These are phyloP conservation scores for Leptographium procerum DNA, from an alignment of 2,329 filamentous ascomycete species.

Conservation along the genomic window DNA sequence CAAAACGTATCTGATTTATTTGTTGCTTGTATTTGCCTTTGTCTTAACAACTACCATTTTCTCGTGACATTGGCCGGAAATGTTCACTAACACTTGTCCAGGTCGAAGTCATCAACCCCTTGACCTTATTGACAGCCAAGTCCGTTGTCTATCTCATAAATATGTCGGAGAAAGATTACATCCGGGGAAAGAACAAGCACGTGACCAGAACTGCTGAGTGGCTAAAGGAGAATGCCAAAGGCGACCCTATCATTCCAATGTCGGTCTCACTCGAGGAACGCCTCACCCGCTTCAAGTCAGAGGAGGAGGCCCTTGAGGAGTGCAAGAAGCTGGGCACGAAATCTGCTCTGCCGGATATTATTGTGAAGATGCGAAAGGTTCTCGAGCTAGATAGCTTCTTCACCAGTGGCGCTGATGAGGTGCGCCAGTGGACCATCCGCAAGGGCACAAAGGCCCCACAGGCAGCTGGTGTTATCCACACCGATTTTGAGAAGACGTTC, in stretches of 20 bases:
- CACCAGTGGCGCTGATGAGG: conserved; percentile 90
- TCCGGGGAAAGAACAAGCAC: conserved; percentile 99
- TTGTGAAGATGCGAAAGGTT: conserved; percentile 84
- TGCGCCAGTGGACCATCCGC: conserved; percentile 95
- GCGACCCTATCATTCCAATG: conserved; percentile 85
- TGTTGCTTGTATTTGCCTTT: background rate
- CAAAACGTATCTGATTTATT: conserved; percentile 55
- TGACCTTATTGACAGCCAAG: conserved; percentile 91
- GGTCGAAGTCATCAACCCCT: conserved; percentile 96
- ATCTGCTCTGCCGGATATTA: conserved; percentile 83
- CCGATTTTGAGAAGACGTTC: conserved; percentile 98
- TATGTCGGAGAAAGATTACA: conserved; percentile 90
- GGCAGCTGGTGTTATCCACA: conserved; percentile 95
- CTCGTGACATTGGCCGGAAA: too few species aligned
- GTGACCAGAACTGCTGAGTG: conserved; percentile 86
- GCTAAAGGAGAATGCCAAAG: conserved; percentile 81
- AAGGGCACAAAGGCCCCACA: conserved; percentile 95
- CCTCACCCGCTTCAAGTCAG: conserved; percentile 66
- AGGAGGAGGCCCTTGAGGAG: conserved; percentile 70
- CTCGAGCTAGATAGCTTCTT: conserved; percentile 93
- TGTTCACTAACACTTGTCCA: conserved; percentile 24
- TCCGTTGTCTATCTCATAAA: conserved; percentile 96
- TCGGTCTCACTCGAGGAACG: conserved; percentile 91
- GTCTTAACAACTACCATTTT: background rate
- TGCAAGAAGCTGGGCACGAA: conserved; percentile 80